Conservation (phyloP, 345 rosid genomes). For the Punica granatum region DNA sequence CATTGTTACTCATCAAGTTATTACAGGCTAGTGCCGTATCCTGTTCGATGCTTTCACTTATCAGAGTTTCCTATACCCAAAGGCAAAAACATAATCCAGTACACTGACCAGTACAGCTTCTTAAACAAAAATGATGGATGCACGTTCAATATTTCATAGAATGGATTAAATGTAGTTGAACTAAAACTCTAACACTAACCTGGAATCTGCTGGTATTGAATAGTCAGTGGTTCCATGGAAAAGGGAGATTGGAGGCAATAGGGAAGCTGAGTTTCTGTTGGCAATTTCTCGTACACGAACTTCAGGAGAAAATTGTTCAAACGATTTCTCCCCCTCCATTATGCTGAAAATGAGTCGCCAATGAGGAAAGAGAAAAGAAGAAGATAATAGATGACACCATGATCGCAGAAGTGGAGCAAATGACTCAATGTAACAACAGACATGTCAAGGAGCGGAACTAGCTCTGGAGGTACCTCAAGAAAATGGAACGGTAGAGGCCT, state of each 20-base stretch:
- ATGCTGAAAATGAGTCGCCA: conserved; percentile 38
- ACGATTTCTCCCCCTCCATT: conserved; percentile 94
- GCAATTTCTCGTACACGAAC: conserved; percentile 52
- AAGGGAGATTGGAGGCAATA: conserved; percentile 64
- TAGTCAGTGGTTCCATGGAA: conserved; percentile 85
- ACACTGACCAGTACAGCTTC: too few relatives aligned
- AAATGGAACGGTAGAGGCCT: conserved; percentile 79
- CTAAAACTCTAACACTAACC: conserved; percentile 44
- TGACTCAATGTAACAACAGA: not conserved
- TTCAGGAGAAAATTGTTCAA: conserved; percentile 71
- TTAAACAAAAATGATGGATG: too few relatives aligned
- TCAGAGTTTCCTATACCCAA: too few relatives aligned
- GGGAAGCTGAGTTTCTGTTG: conserved; percentile 41
- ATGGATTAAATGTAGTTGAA: too few relatives aligned
- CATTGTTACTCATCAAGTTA: not conserved
- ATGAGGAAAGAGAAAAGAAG: conserved; percentile 1
- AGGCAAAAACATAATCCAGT: too few relatives aligned
- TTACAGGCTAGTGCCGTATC: not conserved
- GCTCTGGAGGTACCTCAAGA: conserved; percentile 45
- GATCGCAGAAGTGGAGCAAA: conserved; percentile 4
- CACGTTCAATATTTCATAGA: too few relatives aligned
- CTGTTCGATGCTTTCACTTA: not conserved
- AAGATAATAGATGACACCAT: not conserved
- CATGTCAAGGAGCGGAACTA: not conserved
- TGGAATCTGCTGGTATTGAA: conserved; percentile 85